Evolutionary conservation across 345 rosid genomes (phyloP).

Genomic region (Murraya koenigii): DNA sequence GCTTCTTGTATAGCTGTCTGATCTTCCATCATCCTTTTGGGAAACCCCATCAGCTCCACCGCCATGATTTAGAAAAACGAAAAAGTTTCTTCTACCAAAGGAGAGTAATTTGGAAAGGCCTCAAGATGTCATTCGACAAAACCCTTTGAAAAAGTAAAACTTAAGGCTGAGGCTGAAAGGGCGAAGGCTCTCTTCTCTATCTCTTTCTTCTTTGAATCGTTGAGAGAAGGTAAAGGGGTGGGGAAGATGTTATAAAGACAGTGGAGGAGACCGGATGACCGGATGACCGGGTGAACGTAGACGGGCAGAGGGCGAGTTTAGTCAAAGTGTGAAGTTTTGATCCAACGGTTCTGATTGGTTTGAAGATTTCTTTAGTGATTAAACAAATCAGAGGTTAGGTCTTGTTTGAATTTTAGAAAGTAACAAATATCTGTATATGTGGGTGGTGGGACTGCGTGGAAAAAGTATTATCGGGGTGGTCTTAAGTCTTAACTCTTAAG

Average conservation of each 20-base stretch:
- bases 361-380: slow-evolving; percentile 24
- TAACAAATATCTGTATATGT: background rate
- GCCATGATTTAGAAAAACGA: slow-evolving; percentile 35
- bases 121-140: slow-evolving; percentile 14
- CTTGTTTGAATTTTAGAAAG: slow-evolving; percentile 4
- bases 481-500: too few relatives aligned
- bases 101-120: background rate
- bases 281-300: slow-evolving; percentile 40
- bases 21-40: slow-evolving; percentile 55
- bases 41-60: slow-evolving; percentile 59
- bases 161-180: background rate
- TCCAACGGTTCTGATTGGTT: slow-evolving; percentile 40
- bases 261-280: slow-evolving; percentile 49
- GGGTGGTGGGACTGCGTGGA: background rate
- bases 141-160: background rate
- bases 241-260: background rate
- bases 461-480: background rate
- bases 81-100: background rate
- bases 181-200: too few relatives aligned
- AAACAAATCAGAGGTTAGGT: slow-evolving; percentile 30
- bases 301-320: background rate
- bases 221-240: background rate
- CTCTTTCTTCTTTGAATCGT: background rate
- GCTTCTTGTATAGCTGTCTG: slow-evolving; percentile 79
- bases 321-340: slow-evolving; percentile 38